Base-by-base conservation (phyloP, 352 stramenopile genomes). In the Pythium guiyangense region DNA sequence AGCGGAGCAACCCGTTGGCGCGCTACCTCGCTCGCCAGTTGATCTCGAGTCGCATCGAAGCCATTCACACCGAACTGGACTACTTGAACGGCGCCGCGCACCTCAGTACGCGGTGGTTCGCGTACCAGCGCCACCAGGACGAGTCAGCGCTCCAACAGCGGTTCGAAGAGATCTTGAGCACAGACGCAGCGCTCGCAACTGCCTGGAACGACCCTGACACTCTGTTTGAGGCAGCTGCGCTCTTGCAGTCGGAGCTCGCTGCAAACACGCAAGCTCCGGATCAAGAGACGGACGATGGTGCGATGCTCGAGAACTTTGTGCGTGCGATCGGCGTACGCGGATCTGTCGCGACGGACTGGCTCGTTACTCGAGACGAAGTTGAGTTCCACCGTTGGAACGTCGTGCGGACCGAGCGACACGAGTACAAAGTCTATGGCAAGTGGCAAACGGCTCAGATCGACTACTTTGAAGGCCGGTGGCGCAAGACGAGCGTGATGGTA, bases 341-440 rank as follows among this genome's bases (percentile, higher is more conserved):
- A 39, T n/a, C 54, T 9, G 31, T 10, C 31, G 31, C 31, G 31
- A 35, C 54, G 18, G 45, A 60, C 6, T 60, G 54, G 45, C 52
- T 60, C 26, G 15, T 60, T 1, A 29, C 54, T 27, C 45, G 17
- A 6, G 34, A 49, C 11, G 34, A 60, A 3, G 22, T 60, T 0
- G 25, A 54, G 3, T 62, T 52, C 6, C 12, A 62, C 20, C 27
- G 18, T 4, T 62, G 56, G 40, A 62, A 52, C 15, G 2, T 56
- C 4, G 25, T 51, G 22, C 6, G 46, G 14, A 44, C 14, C 39
- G 14, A 44, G 14, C 14, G 12, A 14, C 18, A 18, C 18, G 39
- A 2, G 14, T 44, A 20, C 39, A 44, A 44, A 26, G 14, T 14
- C n/a, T 11, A 17, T 3, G 39, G 25, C 44, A 25, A 43, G 3